Percentiles rank a stretch among this genome's conserved stretches.
Evolutionary conservation across 768 basidiomycete species (phyloP).

Genomic region (Trametes cingulata): DNA sequence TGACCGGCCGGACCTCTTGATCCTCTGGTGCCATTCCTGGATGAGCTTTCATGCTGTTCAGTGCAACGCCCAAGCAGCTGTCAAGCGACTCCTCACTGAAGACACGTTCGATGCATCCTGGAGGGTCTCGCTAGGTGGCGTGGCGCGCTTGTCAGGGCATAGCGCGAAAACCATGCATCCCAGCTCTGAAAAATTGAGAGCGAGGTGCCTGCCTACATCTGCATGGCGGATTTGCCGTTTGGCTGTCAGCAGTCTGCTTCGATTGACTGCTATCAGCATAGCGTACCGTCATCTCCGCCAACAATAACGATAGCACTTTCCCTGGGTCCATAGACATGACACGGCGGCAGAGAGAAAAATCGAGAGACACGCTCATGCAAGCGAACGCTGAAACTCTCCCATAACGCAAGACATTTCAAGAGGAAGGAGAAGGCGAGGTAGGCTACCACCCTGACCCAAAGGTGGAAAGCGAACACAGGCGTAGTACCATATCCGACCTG

Average conservation of each 20-base stretch:
- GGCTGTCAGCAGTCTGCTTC: constrained; percentile 1
- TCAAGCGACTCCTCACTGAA: constrained; percentile 27
- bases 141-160: constrained; percentile 24
- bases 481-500: neutral
- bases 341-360: constrained; percentile 21
- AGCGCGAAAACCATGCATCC: constrained; percentile 37
- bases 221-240: constrained; percentile 5
- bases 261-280: constrained; percentile 10
- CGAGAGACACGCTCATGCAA: constrained; percentile 21
- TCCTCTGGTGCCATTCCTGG: constrained; percentile 36
- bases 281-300: constrained; percentile 32
- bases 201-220: constrained; percentile 34
- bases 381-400: constrained; percentile 13
- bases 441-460: constrained; percentile 12
- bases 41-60: constrained; percentile 29
- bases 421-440: constrained; percentile 15
- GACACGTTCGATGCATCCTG: constrained; percentile 25
- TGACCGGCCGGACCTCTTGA: constrained; percentile 28
- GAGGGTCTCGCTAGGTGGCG: neutral
- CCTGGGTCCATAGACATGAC: constrained; percentile 26
- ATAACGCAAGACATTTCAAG: constrained; percentile 15
- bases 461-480: neutral
- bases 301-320: constrained; percentile 34
- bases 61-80: neutral
- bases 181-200: constrained; percentile 35